Evolutionary conservation across 352 stramenopile species (phyloP).

Genomic region (Aphanomyces invadans): DNA sequence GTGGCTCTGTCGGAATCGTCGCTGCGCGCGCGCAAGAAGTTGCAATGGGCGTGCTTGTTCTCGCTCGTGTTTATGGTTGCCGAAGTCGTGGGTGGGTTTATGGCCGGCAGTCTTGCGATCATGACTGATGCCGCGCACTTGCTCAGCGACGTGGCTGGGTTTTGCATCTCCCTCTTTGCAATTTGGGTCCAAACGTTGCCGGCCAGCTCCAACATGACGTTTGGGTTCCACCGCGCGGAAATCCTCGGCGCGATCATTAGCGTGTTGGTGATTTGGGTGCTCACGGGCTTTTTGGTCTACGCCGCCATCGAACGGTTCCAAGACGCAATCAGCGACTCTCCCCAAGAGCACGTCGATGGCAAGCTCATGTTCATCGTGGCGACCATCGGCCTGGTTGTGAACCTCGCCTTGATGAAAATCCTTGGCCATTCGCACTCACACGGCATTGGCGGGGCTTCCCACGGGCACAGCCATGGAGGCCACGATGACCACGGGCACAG

Average conservation of each 20-base stretch:
- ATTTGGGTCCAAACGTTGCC: slow-evolving; percentile 63
- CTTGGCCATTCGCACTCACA: slow-evolving; percentile 76
- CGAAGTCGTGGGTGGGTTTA: slow-evolving; percentile 91
- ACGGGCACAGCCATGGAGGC: slow-evolving; percentile 34
- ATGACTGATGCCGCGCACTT: slow-evolving; percentile 84
- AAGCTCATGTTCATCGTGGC: slow-evolving; percentile 96
- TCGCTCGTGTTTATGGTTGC: slow-evolving; percentile 91
- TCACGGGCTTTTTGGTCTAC: slow-evolving; percentile 91
- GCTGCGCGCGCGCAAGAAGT: slow-evolving; percentile 51
- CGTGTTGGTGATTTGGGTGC: slow-evolving; percentile 89
- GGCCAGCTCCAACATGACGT: slow-evolving; percentile 79
- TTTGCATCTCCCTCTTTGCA: slow-evolving; percentile 68
- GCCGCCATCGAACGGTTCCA: slow-evolving; percentile 87
- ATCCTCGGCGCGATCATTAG: slow-evolving; percentile 91
- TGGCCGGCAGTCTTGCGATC: slow-evolving; percentile 91
- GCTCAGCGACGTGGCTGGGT: slow-evolving; percentile 61
- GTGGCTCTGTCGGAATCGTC: slow-evolving; percentile 34
- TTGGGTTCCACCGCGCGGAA: slow-evolving; percentile 92
- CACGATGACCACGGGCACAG: slow-evolving; percentile 26
- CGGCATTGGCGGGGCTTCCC: slow-evolving; percentile 36
- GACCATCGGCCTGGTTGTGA: slow-evolving; percentile 92
- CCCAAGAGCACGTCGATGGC: slow-evolving; percentile 87
- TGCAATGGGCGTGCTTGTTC: slow-evolving; percentile 61
- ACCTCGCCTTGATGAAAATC: slow-evolving; percentile 92
- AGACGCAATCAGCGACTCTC: slow-evolving; percentile 65